These are phyloP conservation scores for Quercus mongolica DNA, from an alignment of 306 rosid genomes.

Conservation along the genomic window DNA sequence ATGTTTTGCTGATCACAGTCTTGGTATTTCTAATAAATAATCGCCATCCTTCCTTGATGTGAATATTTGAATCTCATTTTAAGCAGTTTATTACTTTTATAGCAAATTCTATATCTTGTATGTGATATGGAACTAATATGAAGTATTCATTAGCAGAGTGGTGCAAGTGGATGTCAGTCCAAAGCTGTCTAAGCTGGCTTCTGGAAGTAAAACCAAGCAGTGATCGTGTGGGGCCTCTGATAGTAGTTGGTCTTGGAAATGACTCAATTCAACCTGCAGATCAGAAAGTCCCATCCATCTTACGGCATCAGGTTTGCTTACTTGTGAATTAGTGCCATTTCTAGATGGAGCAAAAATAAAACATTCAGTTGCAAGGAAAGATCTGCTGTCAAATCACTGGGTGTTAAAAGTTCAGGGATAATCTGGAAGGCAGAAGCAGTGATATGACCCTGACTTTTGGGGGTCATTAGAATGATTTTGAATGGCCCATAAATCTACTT, in stretches of 20 bases:
- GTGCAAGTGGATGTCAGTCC: slow-evolving; percentile 62
- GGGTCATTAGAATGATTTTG: slow-evolving; percentile 8
- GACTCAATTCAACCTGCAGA: slow-evolving; percentile 36
- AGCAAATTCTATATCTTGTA: neutral
- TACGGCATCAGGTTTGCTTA: slow-evolving; percentile 55
- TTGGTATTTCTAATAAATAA: neutral
- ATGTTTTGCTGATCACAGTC: neutral
- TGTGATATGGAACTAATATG: slow-evolving; percentile 1
- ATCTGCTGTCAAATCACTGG: neutral
- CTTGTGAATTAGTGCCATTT: slow-evolving; percentile 14
- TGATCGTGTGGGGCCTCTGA: slow-evolving; percentile 66
- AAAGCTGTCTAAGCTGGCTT: slow-evolving; percentile 64
- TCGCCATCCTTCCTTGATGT: neutral
- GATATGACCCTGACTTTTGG: slow-evolving; percentile 2
- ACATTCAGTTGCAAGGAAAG: neutral
- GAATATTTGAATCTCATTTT: neutral
- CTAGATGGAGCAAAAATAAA: slow-evolving; percentile 1
- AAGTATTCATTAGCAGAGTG: slow-evolving; percentile 35
- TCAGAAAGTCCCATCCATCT: slow-evolving; percentile 39
- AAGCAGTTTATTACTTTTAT: neutral
- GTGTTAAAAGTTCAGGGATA: slow-evolving; percentile 8
- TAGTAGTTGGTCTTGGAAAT: slow-evolving; percentile 53
- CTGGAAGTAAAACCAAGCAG: slow-evolving; percentile 50
- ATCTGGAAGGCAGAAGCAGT: neutral
- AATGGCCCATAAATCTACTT: neutral